Base-by-base conservation (phyloP, 2,329 filamentous ascomycete species). In the Alternaria arbusti region DNA sequence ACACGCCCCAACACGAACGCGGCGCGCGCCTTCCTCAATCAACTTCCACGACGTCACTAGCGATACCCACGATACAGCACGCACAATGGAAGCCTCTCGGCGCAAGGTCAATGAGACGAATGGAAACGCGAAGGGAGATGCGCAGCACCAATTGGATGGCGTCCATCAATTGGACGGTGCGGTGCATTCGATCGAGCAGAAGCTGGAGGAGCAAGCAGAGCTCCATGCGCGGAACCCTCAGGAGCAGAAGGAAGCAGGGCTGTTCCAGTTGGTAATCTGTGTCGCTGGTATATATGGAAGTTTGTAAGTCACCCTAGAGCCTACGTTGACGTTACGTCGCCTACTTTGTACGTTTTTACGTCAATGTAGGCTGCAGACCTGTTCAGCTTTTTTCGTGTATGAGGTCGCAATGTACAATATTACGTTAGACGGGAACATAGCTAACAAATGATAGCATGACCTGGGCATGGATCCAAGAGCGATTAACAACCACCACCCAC, bases 211-310 rank as follows among this genome's bases (percentile, higher is more conserved):
- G 47, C 71, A 73, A 47, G 75, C 74, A 4, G 72, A 78, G 52
- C 58, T 74, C 13, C 70, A 71, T 57, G 78, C 77, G 59, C 68
- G 77, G 17, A 72, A 78, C 54, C 75, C 75, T 3, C 65, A 68
- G 44, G 75, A 78, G 66, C 74, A 78, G 67, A 79, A 74, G 62
- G 71, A 80, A 65, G 73, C 90, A 9, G 91, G 92, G 5, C 78
- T 93, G 28, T 76, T 91, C 74, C 91, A 97, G 80, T 87, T 97
- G 59, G 82, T 94, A 52, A 88, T 97, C 65, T 95, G 94, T 69
- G 93, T 97, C n/a, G 90, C 89, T 7, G 96, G 96, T 63, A 99
- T 99, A 73, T 99, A 99, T 80, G 93, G 91, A 36, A 97, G 94
- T 36, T 99, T 99, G 95, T 97, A 87, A 64, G 82, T 71, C 32